phyloP scores from a whole-genome alignment of 768 basidiomycete genomes.

The Collybiopsis luxurians region DNA sequence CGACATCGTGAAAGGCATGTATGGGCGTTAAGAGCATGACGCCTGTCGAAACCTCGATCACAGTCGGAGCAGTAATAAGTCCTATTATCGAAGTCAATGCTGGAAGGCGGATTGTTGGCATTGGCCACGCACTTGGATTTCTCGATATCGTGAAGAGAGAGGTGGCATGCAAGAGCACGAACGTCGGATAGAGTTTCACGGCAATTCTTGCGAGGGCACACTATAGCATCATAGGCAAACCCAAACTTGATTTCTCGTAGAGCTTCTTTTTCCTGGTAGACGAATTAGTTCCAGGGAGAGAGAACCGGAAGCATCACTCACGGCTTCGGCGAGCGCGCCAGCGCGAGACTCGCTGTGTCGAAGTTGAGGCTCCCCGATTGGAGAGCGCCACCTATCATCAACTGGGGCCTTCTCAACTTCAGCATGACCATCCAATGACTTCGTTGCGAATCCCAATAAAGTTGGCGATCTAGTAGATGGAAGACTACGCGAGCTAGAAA shows the following conservation, averaged over 20 bases:
- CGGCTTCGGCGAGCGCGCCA: slow-evolving; percentile 35
- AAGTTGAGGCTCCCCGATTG: slow-evolving; percentile 21
- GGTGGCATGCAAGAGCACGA: slow-evolving; percentile 30
- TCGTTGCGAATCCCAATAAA: neutral
- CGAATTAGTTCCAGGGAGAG: neutral
- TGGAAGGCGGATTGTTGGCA: neutral
- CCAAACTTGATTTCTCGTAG: slow-evolving; percentile 23
- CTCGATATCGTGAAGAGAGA: slow-evolving; percentile 33
- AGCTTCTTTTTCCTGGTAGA: slow-evolving; percentile 35
- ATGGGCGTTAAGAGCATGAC: slow-evolving; percentile 4
- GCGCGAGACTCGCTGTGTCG: slow-evolving; percentile 32
- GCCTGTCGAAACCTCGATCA: neutral
- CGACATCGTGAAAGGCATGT: slow-evolving; percentile 4
- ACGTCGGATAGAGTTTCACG: slow-evolving; percentile 23
- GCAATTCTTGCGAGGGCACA: slow-evolving; percentile 46
- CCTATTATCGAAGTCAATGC: neutral
- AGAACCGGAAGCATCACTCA: slow-evolving; percentile 22
- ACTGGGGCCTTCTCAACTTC: neutral
- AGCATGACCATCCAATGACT: neutral
- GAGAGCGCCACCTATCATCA: neutral
- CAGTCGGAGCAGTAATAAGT: neutral
- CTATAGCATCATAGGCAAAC: slow-evolving; percentile 29
- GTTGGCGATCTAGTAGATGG: neutral
- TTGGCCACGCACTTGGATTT: slow-evolving; percentile 11
- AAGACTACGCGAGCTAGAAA: neutral